Percentiles rank a stretch among this genome's conserved stretches.
These are phyloP conservation scores for Microbotryum lychnidis-dioicae DNA, from an alignment of 1,284 basidiomycete species.

Conservation along the genomic window DNA sequence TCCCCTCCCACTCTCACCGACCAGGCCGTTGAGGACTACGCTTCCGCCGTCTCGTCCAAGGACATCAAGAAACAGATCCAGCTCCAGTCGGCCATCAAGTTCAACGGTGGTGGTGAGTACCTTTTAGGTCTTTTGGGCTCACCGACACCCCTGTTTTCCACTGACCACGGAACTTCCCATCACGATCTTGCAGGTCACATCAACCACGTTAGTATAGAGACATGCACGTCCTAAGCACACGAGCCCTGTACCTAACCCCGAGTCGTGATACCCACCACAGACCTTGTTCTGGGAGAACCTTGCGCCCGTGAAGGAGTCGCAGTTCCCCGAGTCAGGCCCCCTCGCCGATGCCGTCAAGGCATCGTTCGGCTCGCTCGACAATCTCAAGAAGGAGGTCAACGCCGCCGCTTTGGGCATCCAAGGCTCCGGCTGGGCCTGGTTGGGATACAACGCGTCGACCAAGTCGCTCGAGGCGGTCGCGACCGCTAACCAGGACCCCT, in stretches of 20 bases:
- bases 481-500: conserved; percentile 93
- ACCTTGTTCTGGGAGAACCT: conserved; percentile 98
- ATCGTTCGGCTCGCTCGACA: conserved; percentile 76
- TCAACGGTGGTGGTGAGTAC: conserved; percentile 73
- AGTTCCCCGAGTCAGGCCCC: conserved; percentile 48
- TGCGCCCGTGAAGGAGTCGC: conserved; percentile 55
- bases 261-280: conserved; percentile 42
- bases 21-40: conserved; percentile 72
- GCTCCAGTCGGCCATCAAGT: conserved; percentile 76
- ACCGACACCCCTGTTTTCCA: too few relatives aligned
- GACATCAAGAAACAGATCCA: conserved; percentile 73
- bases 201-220: conserved; percentile 17
- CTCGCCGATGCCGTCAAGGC: conserved; percentile 73
- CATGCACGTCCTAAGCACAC: too few relatives aligned
- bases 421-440: conserved; percentile 98
- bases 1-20: neutral
- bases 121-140: too few relatives aligned
- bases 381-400: conserved; percentile 70
- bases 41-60: conserved; percentile 51
- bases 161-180: too few relatives aligned
- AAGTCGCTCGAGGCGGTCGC: conserved; percentile 50
- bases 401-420: conserved; percentile 85
- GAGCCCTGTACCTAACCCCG: too few relatives aligned
- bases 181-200: conserved; percentile 17
- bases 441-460: conserved; percentile 62